Evolutionary conservation across 371 early-diverging fungal genomes (phyloP).

Genomic region (Lichtheimia hyalospora): DNA sequence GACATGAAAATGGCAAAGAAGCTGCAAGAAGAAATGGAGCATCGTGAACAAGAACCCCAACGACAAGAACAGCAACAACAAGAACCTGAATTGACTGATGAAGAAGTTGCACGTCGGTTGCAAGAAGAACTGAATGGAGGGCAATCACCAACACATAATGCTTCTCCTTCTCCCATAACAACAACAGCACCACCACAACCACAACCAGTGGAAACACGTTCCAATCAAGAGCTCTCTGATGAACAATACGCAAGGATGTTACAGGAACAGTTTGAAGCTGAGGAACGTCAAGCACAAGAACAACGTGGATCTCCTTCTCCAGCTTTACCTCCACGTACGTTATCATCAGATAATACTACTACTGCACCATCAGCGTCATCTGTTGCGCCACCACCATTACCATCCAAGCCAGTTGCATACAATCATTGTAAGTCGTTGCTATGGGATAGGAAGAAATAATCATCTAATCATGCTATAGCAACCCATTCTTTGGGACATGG

Average conservation of each 20-base stretch:
- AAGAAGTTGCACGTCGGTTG: constrained; percentile 8
- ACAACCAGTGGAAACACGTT: not conserved
- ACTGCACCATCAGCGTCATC: not conserved
- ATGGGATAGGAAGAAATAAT: not conserved
- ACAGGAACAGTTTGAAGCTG: constrained; percentile 12
- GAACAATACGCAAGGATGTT: constrained; percentile 8
- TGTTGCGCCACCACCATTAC: constrained; percentile 10
- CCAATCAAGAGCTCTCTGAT: not conserved
- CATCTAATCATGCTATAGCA: not conserved
- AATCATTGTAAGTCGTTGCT: constrained; percentile 8
- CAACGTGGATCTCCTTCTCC: not conserved
- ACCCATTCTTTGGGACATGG: not conserved
- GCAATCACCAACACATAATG: constrained; percentile 5
- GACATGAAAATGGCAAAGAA: constrained; percentile 11
- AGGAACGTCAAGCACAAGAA: not conserved
- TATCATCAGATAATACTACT: not conserved
- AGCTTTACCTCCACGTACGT: not conserved
- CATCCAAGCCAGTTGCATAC: constrained; percentile 17
- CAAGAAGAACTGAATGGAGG: constrained; percentile 4
- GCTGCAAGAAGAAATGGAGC: constrained; percentile 11
- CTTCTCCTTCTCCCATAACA: not conserved
- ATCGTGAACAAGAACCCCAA: not conserved
- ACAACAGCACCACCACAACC: not conserved
- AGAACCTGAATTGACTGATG: constrained; percentile 14
- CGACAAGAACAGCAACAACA: not conserved